phyloP scores from a whole-genome alignment of 2,329 filamentous ascomycete species.

The Phialophora expanda region DNA sequence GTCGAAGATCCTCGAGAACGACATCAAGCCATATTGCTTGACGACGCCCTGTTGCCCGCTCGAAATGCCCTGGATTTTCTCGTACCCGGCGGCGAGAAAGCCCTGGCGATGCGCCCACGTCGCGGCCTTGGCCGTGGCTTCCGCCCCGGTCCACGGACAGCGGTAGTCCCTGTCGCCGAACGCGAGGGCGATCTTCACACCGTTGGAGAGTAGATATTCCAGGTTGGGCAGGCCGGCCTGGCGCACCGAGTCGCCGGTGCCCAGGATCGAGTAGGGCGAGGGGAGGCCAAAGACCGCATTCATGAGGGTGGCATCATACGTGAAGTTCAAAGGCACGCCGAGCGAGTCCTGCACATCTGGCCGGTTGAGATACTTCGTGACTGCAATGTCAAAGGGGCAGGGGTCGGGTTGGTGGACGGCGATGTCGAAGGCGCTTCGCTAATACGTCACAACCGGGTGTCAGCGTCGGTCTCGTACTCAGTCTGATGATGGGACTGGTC shows the following conservation, averaged over 20 bases:
- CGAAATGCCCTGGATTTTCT: constrained; percentile 46
- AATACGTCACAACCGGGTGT: constrained; percentile 37
- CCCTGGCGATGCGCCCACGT: constrained; percentile 51
- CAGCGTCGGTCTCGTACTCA: too few relatives aligned
- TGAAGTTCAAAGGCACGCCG: constrained; percentile 66
- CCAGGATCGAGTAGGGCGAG: constrained; percentile 38
- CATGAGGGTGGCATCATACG: constrained; percentile 51
- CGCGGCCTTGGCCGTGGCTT: constrained; percentile 57
- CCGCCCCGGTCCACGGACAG: constrained; percentile 64
- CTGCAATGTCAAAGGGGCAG: constrained; percentile 59
- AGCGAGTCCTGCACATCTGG: constrained; percentile 62
- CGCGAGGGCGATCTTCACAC: constrained; percentile 57
- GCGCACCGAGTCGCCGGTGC: constrained; percentile 42
- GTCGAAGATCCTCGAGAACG: constrained; percentile 55
- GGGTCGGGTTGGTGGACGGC: constrained; percentile 58
- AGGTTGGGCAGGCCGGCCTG: constrained; percentile 45
- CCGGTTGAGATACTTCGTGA: constrained; percentile 60
- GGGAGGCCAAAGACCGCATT: constrained; percentile 50
- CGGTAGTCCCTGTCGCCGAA: constrained; percentile 61
- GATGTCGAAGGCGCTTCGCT: constrained; percentile 63
- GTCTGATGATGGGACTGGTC: too few relatives aligned
- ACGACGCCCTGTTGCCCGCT: constrained; percentile 53
- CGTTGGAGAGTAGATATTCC: constrained; percentile 56
- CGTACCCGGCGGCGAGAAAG: constrained; percentile 59
- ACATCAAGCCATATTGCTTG: constrained; percentile 56